phyloP scores from a whole-genome alignment of 495 filamentous ascomycete species.

The Xylaria venustula region DNA sequence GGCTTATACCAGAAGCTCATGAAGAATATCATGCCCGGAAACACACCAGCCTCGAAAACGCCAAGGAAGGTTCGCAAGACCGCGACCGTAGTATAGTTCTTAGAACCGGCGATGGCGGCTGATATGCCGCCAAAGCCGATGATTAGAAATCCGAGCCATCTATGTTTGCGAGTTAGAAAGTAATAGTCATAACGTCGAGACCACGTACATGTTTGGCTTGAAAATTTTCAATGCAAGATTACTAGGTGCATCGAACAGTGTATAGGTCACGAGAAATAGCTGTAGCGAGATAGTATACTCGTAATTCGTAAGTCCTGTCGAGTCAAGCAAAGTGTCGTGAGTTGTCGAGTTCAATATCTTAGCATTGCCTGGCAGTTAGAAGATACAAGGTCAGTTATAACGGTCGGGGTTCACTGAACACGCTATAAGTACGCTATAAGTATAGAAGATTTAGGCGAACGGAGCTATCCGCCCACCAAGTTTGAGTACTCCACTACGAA shows the following conservation, averaged over 20 bases:
- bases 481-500: too few species aligned
- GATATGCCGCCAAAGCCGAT: slow-evolving; percentile 24
- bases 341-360: slow-evolving; percentile 51
- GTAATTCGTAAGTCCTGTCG: slow-evolving; percentile 17
- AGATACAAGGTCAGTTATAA: background rate
- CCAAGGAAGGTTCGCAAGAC: slow-evolving; percentile 24
- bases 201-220: background rate
- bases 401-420: background rate
- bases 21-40: slow-evolving; percentile 46
- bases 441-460: background rate
- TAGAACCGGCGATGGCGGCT: slow-evolving; percentile 20
- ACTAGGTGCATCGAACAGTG: slow-evolving; percentile 21
- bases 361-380: slow-evolving; percentile 63
- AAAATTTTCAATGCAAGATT: slow-evolving; percentile 26
- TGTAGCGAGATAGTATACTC: slow-evolving; percentile 49
- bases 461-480: too few species aligned
- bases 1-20: slow-evolving; percentile 51
- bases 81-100: slow-evolving; percentile 23
- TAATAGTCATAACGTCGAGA: background rate
- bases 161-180: background rate
- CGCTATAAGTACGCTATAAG: too few species aligned
- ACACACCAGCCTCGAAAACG: slow-evolving; percentile 41
- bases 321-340: slow-evolving; percentile 18
- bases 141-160: slow-evolving; percentile 18
- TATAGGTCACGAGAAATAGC: slow-evolving; percentile 67